Conservation (phyloP, 768 basidiomycete genomes). For the Termitomyces sp. region DNA sequence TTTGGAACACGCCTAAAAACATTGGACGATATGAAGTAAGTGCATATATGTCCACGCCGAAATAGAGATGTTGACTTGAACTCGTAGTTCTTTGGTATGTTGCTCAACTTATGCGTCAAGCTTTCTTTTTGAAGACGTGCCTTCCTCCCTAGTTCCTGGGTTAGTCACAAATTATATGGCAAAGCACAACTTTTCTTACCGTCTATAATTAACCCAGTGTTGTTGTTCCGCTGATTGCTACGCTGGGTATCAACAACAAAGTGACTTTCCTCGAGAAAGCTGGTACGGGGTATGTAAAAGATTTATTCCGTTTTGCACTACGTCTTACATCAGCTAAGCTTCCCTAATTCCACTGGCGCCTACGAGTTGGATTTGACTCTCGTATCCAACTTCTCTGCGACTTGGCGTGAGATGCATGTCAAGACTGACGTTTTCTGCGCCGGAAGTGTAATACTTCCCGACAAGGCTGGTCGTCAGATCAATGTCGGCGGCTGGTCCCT, state of each 20-base stretch:
- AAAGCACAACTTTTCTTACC: background rate
- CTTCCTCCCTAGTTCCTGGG: constrained; percentile 36
- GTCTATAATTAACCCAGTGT: constrained; percentile 33
- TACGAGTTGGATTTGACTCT: constrained; percentile 72
- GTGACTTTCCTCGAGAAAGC: constrained; percentile 74
- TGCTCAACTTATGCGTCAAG: background rate
- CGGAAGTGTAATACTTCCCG: constrained; percentile 67
- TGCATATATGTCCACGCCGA: background rate
- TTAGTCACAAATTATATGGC: constrained; percentile 19
- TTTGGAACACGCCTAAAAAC: constrained; percentile 61
- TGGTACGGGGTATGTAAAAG: constrained; percentile 46
- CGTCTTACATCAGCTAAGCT: constrained; percentile 24
- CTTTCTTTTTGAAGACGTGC: background rate
- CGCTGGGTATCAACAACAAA: constrained; percentile 77
- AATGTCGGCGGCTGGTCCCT: constrained; percentile 70
- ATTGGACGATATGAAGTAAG: constrained; percentile 69
- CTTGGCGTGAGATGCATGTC: constrained; percentile 77
- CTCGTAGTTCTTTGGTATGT: constrained; percentile 41
- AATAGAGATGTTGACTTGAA: constrained; percentile 3
- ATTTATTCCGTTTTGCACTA: background rate
- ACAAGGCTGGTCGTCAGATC: constrained; percentile 61
- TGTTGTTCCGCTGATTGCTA: constrained; percentile 68
- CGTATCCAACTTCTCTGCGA: constrained; percentile 37
- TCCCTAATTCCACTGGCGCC: constrained; percentile 64
- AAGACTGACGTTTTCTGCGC: constrained; percentile 80